These are phyloP conservation scores for Fusarium circinatum DNA, from an alignment of 2,329 filamentous ascomycete genomes.

Conservation along the genomic window DNA sequence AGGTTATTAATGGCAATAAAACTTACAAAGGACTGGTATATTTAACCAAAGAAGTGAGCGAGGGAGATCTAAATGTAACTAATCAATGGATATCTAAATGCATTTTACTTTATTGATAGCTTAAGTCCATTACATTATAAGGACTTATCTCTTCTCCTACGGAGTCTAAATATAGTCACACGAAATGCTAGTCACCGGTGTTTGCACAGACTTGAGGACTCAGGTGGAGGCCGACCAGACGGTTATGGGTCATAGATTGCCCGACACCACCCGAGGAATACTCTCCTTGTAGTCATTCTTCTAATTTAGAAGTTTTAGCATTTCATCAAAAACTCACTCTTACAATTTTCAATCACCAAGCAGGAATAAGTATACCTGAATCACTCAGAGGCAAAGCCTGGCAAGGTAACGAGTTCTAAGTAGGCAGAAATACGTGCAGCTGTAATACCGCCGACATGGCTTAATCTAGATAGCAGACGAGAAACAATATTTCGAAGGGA, in stretches of 20 bases:
- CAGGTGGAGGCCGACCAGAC: no score
- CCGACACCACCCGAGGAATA: not conserved
- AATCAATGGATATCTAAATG: not conserved
- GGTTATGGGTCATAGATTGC: not conserved
- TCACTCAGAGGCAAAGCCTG: fast-evolving
- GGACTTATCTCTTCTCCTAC: not conserved
- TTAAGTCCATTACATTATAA: fast-evolving
- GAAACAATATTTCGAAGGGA: fast-evolving
- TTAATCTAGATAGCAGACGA: not conserved
- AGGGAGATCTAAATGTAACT: not conserved
- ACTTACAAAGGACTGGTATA: fast-evolving
- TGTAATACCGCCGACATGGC: fast-evolving
- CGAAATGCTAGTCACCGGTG: no score
- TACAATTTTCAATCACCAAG: not conserved
- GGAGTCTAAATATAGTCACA: no score
- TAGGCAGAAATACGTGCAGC: not conserved
- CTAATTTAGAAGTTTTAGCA: no score
- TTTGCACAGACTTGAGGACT: no score
- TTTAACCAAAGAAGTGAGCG: fast-evolving
- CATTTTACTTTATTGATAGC: not conserved
- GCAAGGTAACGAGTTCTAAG: fast-evolving
- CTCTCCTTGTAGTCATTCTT: no score
- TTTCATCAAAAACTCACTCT: no score
- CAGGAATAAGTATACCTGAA: not conserved
- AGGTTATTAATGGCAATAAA: fast-evolving